A percentile compares a stretch with the other conserved stretches of the same genome.
These are phyloP conservation scores for Triticum aestivum DNA, from an alignment of 176 grass and related monocot genomes.

Conservation along the genomic window DNA sequence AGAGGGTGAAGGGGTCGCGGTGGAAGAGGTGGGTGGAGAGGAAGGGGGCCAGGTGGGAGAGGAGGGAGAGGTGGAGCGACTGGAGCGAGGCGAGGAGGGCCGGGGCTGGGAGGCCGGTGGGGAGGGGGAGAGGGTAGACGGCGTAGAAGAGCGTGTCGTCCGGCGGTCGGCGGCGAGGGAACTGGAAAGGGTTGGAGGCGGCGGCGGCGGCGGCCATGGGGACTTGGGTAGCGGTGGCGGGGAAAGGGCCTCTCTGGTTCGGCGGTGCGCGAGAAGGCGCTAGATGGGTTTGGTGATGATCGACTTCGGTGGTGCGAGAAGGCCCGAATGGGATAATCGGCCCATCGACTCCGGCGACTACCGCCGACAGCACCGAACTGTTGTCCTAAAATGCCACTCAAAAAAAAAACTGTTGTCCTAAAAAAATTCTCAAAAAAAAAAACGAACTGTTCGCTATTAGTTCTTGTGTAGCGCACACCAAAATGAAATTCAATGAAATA, in stretches of 20 bases:
- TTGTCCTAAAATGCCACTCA: too few relatives aligned
- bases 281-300: not conserved
- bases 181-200: conserved; percentile 57
- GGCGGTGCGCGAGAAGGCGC: conserved; percentile 36
- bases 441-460: too few relatives aligned
- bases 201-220: conserved; percentile 39
- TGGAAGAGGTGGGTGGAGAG: conserved; percentile 65
- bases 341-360: too few relatives aligned
- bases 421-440: too few relatives aligned
- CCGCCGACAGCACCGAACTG: too few relatives aligned
- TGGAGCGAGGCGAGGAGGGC: conserved; percentile 49
- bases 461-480: too few relatives aligned
- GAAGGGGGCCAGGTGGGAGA: conserved; percentile 50
- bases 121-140: conserved; percentile 59
- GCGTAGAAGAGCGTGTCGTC: conserved; percentile 93
- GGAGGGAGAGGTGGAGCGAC: conserved; percentile 67
- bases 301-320: too few relatives aligned
- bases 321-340: too few relatives aligned
- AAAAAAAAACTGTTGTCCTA: too few relatives aligned
- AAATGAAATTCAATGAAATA: too few relatives aligned
- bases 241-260: too few relatives aligned
- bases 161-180: conserved; percentile 42
- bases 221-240: not conserved
- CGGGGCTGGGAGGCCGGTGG: conserved; percentile 22
- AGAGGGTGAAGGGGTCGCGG: conserved; percentile 70